A percentile compares a stretch with the other conserved stretches of the same genome.
phyloP scores from a whole-genome alignment of 2,329 filamentous ascomycete genomes.

The Trichoderma breve region DNA sequence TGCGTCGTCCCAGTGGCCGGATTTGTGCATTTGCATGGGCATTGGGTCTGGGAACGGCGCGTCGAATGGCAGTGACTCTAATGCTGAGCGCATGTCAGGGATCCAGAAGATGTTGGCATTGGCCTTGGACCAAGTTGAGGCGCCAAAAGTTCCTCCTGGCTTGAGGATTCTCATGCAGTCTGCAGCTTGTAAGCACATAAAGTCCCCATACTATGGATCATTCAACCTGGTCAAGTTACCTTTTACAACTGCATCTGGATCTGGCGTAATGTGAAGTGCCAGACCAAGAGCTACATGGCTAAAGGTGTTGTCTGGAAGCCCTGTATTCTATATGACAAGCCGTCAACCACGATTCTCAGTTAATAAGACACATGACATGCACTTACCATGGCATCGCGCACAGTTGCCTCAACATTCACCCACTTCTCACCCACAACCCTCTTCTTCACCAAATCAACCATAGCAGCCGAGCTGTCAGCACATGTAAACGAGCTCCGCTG shows the following conservation, averaged over 20 bases:
- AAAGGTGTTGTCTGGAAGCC: slow-evolving; percentile 38
- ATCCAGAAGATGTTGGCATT: slow-evolving; percentile 37
- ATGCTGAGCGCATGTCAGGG: slow-evolving; percentile 39
- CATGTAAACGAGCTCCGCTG: slow-evolving; percentile 47
- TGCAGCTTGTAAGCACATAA: not conserved
- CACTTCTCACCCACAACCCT: slow-evolving; percentile 44
- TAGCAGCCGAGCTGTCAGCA: slow-evolving; percentile 44
- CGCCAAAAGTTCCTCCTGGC: slow-evolving; percentile 39
- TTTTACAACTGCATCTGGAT: slow-evolving; percentile 35
- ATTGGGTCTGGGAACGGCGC: slow-evolving; percentile 36
- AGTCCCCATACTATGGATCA: not conserved
- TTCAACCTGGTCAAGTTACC: slow-evolving; percentile 25
- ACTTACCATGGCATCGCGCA: slow-evolving; percentile 48
- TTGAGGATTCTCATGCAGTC: slow-evolving; percentile 41
- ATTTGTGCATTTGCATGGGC: slow-evolving; percentile 41
- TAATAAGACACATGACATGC: not conserved
- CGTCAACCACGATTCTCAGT: not conserved
- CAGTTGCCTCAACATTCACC: slow-evolving; percentile 43
- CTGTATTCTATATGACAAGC: slow-evolving; percentile 37
- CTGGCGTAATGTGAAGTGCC: slow-evolving; percentile 46
- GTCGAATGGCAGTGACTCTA: slow-evolving; percentile 41
- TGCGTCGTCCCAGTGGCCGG: slow-evolving; percentile 41
- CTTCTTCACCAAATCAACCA: slow-evolving; percentile 42
- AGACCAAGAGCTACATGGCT: slow-evolving; percentile 48
- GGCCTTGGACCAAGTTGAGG: slow-evolving; percentile 37